Conservation (phyloP, 1,284 basidiomycete genomes). For the Grifola frondosa region DNA sequence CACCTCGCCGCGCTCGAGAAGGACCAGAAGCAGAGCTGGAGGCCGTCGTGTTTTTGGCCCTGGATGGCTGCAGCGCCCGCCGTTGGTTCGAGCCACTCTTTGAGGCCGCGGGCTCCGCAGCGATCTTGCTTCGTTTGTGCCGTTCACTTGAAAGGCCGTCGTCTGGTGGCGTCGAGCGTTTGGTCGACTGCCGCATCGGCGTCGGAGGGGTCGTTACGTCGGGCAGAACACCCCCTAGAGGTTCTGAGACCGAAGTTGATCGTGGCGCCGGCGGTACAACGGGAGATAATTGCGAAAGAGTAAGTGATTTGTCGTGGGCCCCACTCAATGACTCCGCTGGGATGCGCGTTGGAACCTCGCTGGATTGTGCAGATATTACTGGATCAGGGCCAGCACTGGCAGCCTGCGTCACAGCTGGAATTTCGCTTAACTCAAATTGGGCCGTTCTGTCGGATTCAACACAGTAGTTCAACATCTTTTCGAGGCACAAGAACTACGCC, state of each 20-base stretch:
- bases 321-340: conserved; percentile 4
- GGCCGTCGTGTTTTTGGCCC: conserved; percentile 20
- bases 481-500: background rate
- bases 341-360: background rate
- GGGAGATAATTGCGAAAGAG: conserved; percentile 23
- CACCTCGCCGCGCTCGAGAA: conserved; percentile 14
- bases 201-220: conserved; percentile 12
- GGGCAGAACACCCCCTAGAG: background rate
- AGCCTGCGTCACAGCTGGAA: no score
- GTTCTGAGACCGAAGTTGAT: conserved; percentile 4
- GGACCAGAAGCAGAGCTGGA: conserved; percentile 6
- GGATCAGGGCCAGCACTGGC: no score
- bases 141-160: conserved; percentile 5
- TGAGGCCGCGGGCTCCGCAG: conserved; percentile 13
- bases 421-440: no score
- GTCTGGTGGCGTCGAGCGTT: conserved; percentile 27
- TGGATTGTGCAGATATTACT: no score
- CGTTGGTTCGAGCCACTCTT: conserved; percentile 8
- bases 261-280: background rate
- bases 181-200: conserved; percentile 25
- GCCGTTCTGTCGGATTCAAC: background rate
- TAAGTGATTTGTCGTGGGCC: conserved; percentile 10
- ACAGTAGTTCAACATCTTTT: background rate
- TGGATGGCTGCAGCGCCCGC: conserved; percentile 18
- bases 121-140: conserved; percentile 23